Percentiles rank a stretch among this genome's conserved stretches.
These are phyloP conservation scores for Saccharomyces uvarum DNA, from an alignment of 1,139 yeast species.

Conservation along the genomic window DNA sequence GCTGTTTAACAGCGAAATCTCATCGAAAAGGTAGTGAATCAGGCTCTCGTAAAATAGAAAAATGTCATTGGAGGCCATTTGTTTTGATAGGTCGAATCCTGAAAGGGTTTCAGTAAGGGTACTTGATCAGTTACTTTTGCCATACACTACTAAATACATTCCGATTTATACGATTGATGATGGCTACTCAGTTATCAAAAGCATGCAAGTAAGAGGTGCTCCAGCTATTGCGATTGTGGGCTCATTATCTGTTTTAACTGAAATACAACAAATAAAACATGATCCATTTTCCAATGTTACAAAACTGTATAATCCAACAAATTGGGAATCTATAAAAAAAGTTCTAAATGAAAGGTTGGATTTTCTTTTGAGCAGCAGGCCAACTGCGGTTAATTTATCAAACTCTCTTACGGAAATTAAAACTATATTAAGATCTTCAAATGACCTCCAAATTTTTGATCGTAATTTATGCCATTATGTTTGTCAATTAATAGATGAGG, in stretches of 20 bases:
- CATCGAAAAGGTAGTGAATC: background rate
- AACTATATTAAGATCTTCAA: constrained; percentile 31
- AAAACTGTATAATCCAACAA: constrained; percentile 32
- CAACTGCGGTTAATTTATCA: constrained; percentile 89
- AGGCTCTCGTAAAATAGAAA: background rate
- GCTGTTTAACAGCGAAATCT: background rate
- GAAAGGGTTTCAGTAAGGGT: constrained; percentile 42
- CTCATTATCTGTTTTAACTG: constrained; percentile 73
- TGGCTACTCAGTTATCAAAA: constrained; percentile 73
- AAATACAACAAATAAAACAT: constrained; percentile 36
- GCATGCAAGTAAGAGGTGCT: constrained; percentile 95
- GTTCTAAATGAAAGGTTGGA: constrained; percentile 46
- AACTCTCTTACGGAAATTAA: constrained; percentile 65
- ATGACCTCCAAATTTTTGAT: constrained; percentile 33
- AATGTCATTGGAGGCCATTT: constrained; percentile 56
- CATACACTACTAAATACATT: constrained; percentile 68
- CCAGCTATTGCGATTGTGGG: constrained; percentile 98
- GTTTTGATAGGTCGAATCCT: constrained; percentile 43
- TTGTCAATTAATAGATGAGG: constrained; percentile 59
- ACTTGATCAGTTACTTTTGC: constrained; percentile 75
- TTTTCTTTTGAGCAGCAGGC: constrained; percentile 69
- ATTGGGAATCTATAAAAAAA: constrained; percentile 27
- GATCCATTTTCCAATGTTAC: constrained; percentile 23
- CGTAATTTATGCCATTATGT: constrained; percentile 44
- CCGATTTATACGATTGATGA: constrained; percentile 53